Percentiles rank a stretch among this genome's conserved stretches.
phyloP scores from a whole-genome alignment of 1,284 basidiomycete genomes.

The Cryptococcus sp. region DNA sequence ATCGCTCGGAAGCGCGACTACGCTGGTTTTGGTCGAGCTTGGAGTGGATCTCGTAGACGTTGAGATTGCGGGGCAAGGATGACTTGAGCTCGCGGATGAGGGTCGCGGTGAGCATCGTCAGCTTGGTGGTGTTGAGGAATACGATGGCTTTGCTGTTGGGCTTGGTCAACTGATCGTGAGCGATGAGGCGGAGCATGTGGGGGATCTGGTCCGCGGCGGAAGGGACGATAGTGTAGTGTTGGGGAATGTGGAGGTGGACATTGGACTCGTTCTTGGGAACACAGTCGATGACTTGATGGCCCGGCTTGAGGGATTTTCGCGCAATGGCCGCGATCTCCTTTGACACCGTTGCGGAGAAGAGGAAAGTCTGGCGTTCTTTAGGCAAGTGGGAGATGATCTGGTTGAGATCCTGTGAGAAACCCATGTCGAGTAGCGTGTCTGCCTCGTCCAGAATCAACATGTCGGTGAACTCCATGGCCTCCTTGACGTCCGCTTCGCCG shows the following conservation, averaged over 20 bases:
- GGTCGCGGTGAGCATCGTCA: slow-evolving; percentile 73
- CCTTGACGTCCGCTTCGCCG: slow-evolving; percentile 62
- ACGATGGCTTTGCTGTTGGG: slow-evolving; percentile 78
- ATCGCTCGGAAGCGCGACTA: slow-evolving; percentile 66
- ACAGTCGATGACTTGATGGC: slow-evolving; percentile 66
- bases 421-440: slow-evolving; percentile 93
- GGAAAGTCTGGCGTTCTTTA: slow-evolving; percentile 78
- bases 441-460: slow-evolving; percentile 89
- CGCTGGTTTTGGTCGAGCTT: slow-evolving; percentile 70
- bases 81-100: slow-evolving; percentile 61
- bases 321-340: slow-evolving; percentile 57
- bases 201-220: slow-evolving; percentile 71
- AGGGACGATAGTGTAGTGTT: slow-evolving; percentile 77
- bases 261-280: slow-evolving; percentile 63
- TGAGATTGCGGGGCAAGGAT: slow-evolving; percentile 59
- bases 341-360: slow-evolving; percentile 85
- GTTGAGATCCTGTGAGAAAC: slow-evolving; percentile 88
- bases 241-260: slow-evolving; percentile 76
- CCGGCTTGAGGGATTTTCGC: slow-evolving; percentile 60
- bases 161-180: slow-evolving; percentile 83
- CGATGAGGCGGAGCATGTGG: slow-evolving; percentile 76
- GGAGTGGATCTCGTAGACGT: slow-evolving; percentile 83
- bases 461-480: slow-evolving; percentile 62
- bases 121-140: slow-evolving; percentile 87
- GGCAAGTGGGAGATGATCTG: slow-evolving; percentile 73